Evolutionary conservation across 345 rosid species (phyloP).

Genomic region (Laguncularia racemosa): DNA sequence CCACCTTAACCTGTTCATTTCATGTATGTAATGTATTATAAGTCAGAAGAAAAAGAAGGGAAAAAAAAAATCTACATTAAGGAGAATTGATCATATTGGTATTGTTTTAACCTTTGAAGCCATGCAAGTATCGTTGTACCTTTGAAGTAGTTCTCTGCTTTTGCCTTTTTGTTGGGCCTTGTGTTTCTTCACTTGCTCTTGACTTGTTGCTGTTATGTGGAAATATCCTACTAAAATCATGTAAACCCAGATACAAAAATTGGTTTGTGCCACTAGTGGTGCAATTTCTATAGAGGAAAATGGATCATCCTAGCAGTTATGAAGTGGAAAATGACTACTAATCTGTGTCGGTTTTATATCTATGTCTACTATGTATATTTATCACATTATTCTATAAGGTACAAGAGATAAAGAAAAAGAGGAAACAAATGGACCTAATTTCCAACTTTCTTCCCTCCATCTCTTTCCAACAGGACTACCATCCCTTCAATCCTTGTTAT

Average conservation of each 20-base stretch:
- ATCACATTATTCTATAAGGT: too few species aligned
- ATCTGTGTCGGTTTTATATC: too few species aligned
- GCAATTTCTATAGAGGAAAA: too few species aligned
- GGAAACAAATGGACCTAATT: background rate
- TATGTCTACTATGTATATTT: too few species aligned
- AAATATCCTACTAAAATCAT: slow-evolving; percentile 51
- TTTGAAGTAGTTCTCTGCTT: slow-evolving; percentile 46
- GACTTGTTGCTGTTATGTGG: slow-evolving; percentile 49
- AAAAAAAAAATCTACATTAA: background rate
- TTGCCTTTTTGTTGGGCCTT: slow-evolving; percentile 59
- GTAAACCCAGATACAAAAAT: too few species aligned
- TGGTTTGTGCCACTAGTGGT: too few species aligned
- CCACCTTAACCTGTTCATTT: slow-evolving; percentile 46
- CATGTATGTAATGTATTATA: background rate
- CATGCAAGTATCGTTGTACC: slow-evolving; percentile 40
- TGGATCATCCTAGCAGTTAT: too few species aligned
- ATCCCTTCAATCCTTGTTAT: too few species aligned
- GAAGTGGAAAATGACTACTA: too few species aligned
- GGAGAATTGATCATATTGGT: background rate
- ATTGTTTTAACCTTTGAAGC: slow-evolving; percentile 39
- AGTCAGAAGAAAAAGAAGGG: background rate
- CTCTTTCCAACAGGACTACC: too few species aligned
- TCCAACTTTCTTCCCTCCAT: too few species aligned
- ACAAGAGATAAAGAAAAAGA: background rate
- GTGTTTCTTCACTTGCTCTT: slow-evolving; percentile 45